Evolutionary conservation across 116 monocot genomes (phyloP), one percentile per base, ranked within the genome.

Genomic region (Phalaenopsis hybrid): DNA sequence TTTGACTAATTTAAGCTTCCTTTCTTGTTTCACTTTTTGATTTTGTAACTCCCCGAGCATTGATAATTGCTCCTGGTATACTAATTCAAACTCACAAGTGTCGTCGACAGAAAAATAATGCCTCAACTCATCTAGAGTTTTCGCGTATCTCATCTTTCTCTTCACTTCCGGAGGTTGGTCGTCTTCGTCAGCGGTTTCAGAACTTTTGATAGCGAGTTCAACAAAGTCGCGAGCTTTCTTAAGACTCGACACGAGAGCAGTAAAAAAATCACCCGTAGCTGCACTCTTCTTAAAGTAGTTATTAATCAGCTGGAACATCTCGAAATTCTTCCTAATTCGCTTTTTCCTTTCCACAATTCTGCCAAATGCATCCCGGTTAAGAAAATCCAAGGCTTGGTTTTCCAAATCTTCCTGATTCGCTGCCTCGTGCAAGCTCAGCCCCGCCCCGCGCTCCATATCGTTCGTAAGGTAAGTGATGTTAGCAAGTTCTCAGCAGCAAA

Each of bases 231-330:
- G 90, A 63, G 92, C 89, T 15, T 79, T 82, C 52, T 88, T 89
- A 79, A 95, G 89, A 86, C 91, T 91, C 80, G 83, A 87, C 84
- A 91, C 92, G 28, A 92, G 89, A 1, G 70, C 83, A 28, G 91
- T 88, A 86, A 89, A 92, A 88, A 92, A 92, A 82, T 91, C 91
- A 0, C 91, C 88, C 12, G 89, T 92, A 5, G 86, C 91, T 79
- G 92, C 80, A 81, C 85, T 89, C 82, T 86, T 88, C 80, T 90
- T 86, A 34, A 95, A 92, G 87, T 91, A 91, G 23, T 92, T 89
- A 63, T 91, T 87, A 41, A 95, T 91, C 52, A 95, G 88, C 44
- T 81, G 78, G 78, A 92, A 88, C 45, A 95, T 88, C 58, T 93
- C 86, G 11, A 90, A 85, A 72, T 77, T 87, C 75, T 88, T 90